phyloP scores from a whole-genome alignment of 106 monocot genomes.

The Acorus calamus region DNA sequence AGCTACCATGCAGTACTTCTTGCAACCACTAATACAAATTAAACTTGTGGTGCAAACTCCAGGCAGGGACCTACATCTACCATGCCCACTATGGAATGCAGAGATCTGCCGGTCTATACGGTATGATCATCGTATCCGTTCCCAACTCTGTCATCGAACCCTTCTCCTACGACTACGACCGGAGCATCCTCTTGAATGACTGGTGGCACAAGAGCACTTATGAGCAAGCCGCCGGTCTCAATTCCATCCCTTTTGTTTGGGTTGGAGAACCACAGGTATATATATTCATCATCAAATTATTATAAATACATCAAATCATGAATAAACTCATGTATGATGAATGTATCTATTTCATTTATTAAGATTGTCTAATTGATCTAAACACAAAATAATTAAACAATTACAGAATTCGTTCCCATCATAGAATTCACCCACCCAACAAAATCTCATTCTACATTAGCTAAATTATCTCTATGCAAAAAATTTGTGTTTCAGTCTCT shows the following conservation, averaged over 20 bases:
- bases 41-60: not conserved
- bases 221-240: slow-evolving; percentile 51
- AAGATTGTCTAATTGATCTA: too few relatives aligned
- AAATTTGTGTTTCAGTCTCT: slow-evolving; percentile 25
- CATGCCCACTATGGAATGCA: slow-evolving; percentile 92
- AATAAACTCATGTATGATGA: too few relatives aligned
- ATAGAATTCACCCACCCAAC: too few relatives aligned
- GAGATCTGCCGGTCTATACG: slow-evolving; percentile 60
- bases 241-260: slow-evolving; percentile 30
- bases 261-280: slow-evolving; percentile 70
- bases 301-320: too few relatives aligned
- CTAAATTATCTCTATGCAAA: too few relatives aligned
- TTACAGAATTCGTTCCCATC: too few relatives aligned
- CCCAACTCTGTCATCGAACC: slow-evolving; percentile 39
- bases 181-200: slow-evolving; percentile 55
- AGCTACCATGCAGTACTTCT: too few relatives aligned
- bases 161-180: slow-evolving; percentile 57
- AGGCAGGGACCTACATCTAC: slow-evolving; percentile 83
- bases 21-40: too few relatives aligned
- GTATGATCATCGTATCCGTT: slow-evolving; percentile 45
- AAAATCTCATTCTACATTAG: too few relatives aligned
- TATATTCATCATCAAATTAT: not conserved
- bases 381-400: too few relatives aligned
- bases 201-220: slow-evolving; percentile 91
- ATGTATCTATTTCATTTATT: not conserved